A percentile compares a stretch with the other conserved stretches of the same genome.
These are phyloP conservation scores for Filosporella fistucella DNA, from an alignment of 495 filamentous ascomycete genomes.

Conservation along the genomic window DNA sequence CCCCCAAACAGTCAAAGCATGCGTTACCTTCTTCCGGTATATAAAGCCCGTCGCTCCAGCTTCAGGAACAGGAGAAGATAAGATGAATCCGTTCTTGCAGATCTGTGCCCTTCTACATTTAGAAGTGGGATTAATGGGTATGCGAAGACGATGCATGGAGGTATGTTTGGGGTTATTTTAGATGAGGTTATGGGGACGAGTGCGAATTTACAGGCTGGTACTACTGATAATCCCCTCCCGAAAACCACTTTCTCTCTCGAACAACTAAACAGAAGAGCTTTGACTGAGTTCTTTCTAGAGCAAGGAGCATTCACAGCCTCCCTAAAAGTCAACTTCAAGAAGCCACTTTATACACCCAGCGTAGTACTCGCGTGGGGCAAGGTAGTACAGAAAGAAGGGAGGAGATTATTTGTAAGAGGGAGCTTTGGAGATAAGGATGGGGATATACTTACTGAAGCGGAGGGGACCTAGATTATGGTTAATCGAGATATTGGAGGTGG, in stretches of 20 bases:
- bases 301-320: conserved; percentile 22
- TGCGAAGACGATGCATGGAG: conserved; percentile 17
- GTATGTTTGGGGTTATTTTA: conserved; percentile 14
- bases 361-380: conserved; percentile 24
- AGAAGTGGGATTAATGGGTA: conserved; percentile 10
- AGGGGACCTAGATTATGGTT: conserved; percentile 23
- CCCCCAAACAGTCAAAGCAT: conserved; percentile 6
- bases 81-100: conserved; percentile 11
- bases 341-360: conserved; percentile 23
- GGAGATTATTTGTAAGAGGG: conserved; percentile 23
- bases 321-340: conserved; percentile 26
- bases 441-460: conserved; percentile 22
- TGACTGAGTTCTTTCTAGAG: conserved; percentile 4
- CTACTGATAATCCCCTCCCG: neutral
- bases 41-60: neutral
- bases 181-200: conserved; percentile 25
- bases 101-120: conserved; percentile 7
- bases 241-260: neutral
- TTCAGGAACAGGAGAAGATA: conserved; percentile 18
- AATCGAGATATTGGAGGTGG: conserved; percentile 5
- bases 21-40: conserved; percentile 7
- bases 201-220: conserved; percentile 23
- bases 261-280: neutral
- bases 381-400: conserved; percentile 24
- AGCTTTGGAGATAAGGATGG: conserved; percentile 26